Evolutionary conservation across 208 protist species (phyloP).

Genomic region (Acanthamoeba castellanii): DNA sequence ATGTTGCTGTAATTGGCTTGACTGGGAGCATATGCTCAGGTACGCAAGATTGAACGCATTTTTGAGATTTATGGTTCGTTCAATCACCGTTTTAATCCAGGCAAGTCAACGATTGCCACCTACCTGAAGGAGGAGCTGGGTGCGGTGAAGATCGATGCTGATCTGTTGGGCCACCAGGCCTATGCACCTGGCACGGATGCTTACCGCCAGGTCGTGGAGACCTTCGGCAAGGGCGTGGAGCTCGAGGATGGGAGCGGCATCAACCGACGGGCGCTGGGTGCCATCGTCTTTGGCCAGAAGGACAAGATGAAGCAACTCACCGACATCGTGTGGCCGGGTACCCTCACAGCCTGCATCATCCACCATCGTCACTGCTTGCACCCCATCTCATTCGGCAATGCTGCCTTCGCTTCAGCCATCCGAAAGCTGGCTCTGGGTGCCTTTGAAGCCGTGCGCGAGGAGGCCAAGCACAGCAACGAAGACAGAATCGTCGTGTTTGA

Average conservation of each 20-base stretch:
- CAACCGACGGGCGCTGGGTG: constrained; percentile 33
- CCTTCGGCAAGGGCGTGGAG: constrained; percentile 24
- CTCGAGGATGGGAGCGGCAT: constrained; percentile 16
- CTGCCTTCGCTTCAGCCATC: not conserved
- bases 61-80: not conserved
- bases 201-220: constrained; percentile 31
- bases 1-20: not conserved
- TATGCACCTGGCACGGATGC: constrained; percentile 18
- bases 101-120: constrained; percentile 19
- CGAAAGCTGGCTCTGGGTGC: constrained; percentile 18
- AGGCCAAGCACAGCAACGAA: not conserved
- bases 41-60: not conserved
- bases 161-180: constrained; percentile 51
- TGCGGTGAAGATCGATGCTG: constrained; percentile 20
- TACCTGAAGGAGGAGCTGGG: constrained; percentile 46
- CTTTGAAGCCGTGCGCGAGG: constrained; percentile 15
- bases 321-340: constrained; percentile 39
- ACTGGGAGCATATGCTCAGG: constrained; percentile 26
- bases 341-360: not conserved
- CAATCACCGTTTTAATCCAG: not conserved
- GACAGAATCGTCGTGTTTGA: constrained; percentile 30
- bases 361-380: not conserved
- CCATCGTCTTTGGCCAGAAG: constrained; percentile 53
- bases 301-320: constrained; percentile 60
- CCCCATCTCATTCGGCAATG: not conserved